Base-by-base conservation (phyloP, 2,329 filamentous ascomycete genomes). In the Ascochyta clinopodiicola region DNA sequence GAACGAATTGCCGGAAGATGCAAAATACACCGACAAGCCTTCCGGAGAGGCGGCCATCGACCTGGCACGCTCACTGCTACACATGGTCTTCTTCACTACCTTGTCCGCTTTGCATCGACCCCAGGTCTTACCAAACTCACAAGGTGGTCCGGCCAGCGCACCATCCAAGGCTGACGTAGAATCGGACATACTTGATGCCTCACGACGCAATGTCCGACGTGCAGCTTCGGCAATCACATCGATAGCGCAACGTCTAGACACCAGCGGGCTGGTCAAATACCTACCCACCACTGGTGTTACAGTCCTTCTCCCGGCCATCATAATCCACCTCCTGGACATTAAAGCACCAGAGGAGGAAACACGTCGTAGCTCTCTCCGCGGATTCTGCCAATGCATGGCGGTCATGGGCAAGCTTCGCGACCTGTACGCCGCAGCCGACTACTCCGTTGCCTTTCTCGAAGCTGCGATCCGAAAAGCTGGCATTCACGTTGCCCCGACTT, bases 61-160 rank as follows among this genome's bases (percentile, higher is more conserved):
- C 59, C 78, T 96, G 2, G 92, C 96, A 72, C 86, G 91, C 43
- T 91, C 90, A n/a, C 81, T 97, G 19, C 80, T 98, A 32, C 92
- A 96, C 75, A 96, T 97, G 89, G 87, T 96, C 2, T 96, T 96
- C 76, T 90, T 92, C 74, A 96, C 94, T 2, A 96, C 93, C 0
- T 84, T 96, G 17, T 96, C 92, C 47, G 94, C 94, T 3, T 82
- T 98, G 17, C 93, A 97, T 74, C 88, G 94, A 27, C 94, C 94
- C 2, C 92, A 96, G 63, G 94, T 97, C 56, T 83, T 96, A 36
- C 92, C 92, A 0, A 88, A 88, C 0, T 86, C 86, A 12, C 86
- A 88, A 10, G 75, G 76, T 36, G 79, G 81, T 1, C 66, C 69
- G 7, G 78, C 80, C 72, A 56, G 80, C 81, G 63, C 77, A 6